phyloP scores from a whole-genome alignment of 2,329 filamentous ascomycete species.

The Chrysosporium queenslandicum region DNA sequence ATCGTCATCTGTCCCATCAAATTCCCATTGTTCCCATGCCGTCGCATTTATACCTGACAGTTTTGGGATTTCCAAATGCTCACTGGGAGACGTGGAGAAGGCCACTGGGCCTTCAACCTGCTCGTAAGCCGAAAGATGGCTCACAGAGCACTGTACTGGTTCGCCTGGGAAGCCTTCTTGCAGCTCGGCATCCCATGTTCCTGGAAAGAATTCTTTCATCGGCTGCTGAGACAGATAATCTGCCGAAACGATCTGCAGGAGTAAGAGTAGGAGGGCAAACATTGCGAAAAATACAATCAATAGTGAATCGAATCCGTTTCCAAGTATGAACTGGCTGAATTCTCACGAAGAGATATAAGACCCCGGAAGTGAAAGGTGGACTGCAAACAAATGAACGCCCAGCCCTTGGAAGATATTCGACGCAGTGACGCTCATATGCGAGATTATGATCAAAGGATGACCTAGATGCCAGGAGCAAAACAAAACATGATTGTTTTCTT shows the following conservation, averaged over 20 bases:
- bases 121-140: conserved; percentile 6
- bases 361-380: too few relatives aligned
- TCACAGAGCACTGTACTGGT: neutral
- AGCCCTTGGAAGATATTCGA: too few relatives aligned
- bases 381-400: too few relatives aligned
- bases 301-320: too few relatives aligned
- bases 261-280: neutral
- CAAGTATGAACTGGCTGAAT: too few relatives aligned
- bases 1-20: conserved; percentile 23
- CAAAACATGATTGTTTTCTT: too few relatives aligned
- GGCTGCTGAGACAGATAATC: neutral
- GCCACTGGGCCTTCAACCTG: conserved; percentile 3
- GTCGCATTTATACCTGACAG: conserved; percentile 22
- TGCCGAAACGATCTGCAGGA: neutral
- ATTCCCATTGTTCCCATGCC: conserved; percentile 26
- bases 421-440: too few relatives aligned
- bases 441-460: too few relatives aligned
- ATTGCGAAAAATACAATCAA: too few relatives aligned
- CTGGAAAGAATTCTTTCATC: neutral
- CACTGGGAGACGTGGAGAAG: neutral
- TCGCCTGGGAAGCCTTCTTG: neutral
- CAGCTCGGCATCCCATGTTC: neutral
- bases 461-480: too few relatives aligned
- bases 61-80: conserved; percentile 17
- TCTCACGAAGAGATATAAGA: too few relatives aligned